Conservation (phyloP, 2,329 filamentous ascomycete genomes). For the Sphaerostilbella broomeana region DNA sequence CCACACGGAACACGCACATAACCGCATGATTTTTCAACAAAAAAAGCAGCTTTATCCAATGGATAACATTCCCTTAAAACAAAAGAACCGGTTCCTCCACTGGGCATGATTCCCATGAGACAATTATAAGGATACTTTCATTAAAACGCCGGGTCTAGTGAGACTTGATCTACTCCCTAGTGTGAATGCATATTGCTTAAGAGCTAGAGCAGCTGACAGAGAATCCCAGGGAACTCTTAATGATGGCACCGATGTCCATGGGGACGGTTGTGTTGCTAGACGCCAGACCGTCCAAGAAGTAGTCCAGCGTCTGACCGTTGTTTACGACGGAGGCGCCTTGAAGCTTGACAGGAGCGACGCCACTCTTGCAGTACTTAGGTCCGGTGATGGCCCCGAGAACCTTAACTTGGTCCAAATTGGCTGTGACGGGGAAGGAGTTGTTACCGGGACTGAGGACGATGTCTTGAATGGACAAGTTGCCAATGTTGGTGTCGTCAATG, state of each 20-base stretch:
- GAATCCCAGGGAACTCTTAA: slow-evolving; percentile 27
- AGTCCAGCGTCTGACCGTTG: slow-evolving; percentile 45
- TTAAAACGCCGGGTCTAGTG: too few species aligned
- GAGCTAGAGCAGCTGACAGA: slow-evolving; percentile 5
- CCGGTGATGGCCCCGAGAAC: slow-evolving; percentile 35
- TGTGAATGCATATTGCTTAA: background rate
- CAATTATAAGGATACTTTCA: slow-evolving; percentile 3
- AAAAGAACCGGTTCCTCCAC: slow-evolving; percentile 1
- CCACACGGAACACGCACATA: slow-evolving; percentile 2
- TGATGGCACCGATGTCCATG: slow-evolving; percentile 43
- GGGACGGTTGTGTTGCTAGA: slow-evolving; percentile 44
- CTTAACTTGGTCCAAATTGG: slow-evolving; percentile 43
- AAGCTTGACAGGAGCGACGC: slow-evolving; percentile 49
- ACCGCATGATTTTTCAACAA: slow-evolving; percentile 3
- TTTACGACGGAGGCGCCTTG: slow-evolving; percentile 46
- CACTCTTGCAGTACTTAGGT: slow-evolving; percentile 45
- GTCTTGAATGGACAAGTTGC: slow-evolving; percentile 51
- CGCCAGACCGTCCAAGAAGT: slow-evolving; percentile 50
- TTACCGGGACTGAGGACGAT: slow-evolving; percentile 52
- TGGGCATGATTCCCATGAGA: background rate
- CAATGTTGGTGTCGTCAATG: slow-evolving; percentile 45
- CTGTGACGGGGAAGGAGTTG: slow-evolving; percentile 50
- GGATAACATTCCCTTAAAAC: background rate
- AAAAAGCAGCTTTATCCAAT: background rate
- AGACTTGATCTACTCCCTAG: too few species aligned